Conservation (phyloP, 768 basidiomycete genomes). For the Bullera alba region DNA sequence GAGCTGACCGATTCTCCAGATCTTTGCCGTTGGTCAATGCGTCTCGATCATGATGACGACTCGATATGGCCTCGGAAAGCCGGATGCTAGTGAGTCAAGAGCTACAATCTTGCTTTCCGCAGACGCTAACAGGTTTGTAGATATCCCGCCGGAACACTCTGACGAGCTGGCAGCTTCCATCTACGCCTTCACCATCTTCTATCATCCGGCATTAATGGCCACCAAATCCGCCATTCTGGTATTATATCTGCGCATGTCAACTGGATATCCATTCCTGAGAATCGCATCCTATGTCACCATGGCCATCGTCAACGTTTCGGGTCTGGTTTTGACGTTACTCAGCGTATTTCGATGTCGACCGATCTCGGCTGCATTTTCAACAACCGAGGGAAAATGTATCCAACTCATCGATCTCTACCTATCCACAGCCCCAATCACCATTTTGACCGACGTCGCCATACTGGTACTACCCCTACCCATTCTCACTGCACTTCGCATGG, state of each 20-base stretch:
- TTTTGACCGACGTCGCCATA: slow-evolving; percentile 43
- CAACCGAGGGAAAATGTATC: slow-evolving; percentile 23
- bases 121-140: background rate
- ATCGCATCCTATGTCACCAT: slow-evolving; percentile 29
- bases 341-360: slow-evolving; percentile 42
- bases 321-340: slow-evolving; percentile 40
- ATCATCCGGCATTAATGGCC: slow-evolving; percentile 41
- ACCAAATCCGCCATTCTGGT: slow-evolving; percentile 42
- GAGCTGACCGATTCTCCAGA: slow-evolving; percentile 5
- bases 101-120: background rate
- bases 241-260: slow-evolving; percentile 39
- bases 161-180: slow-evolving; percentile 9
- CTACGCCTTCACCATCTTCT: slow-evolving; percentile 40
- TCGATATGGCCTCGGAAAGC: slow-evolving; percentile 25
- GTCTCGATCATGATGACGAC: slow-evolving; percentile 26
- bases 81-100: slow-evolving; percentile 19
- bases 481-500: slow-evolving; percentile 40
- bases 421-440: slow-evolving; percentile 40
- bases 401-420: slow-evolving; percentile 40
- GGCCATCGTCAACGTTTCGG: slow-evolving; percentile 33
- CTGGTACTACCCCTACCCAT: slow-evolving; percentile 41
- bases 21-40: slow-evolving; percentile 19
- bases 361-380: slow-evolving; percentile 26
- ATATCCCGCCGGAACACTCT: slow-evolving; percentile 4
- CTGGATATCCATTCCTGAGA: slow-evolving; percentile 31